Evolutionary conservation across 768 basidiomycete species (phyloP).

Genomic region (Kwoniella pini): DNA sequence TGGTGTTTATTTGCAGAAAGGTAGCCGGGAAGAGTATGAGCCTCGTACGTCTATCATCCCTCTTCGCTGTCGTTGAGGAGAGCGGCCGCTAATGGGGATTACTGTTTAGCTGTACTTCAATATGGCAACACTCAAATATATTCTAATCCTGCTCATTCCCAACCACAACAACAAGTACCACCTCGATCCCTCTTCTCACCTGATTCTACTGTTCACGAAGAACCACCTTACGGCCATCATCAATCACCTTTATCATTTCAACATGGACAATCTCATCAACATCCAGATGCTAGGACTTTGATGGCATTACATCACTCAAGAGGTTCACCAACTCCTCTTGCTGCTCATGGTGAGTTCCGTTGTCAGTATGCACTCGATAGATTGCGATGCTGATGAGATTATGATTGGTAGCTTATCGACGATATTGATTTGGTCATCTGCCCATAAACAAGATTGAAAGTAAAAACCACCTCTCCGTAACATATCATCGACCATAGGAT

Average conservation of each 20-base stretch:
- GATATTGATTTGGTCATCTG: constrained; percentile 24
- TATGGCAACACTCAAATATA: constrained; percentile 15
- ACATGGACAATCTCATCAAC: constrained; percentile 18
- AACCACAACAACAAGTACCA: constrained; percentile 13
- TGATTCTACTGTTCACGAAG: constrained; percentile 9
- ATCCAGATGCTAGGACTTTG: constrained; percentile 19
- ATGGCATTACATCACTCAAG: constrained; percentile 18
- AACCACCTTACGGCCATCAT: constrained; percentile 2
- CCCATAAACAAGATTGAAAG: too few species aligned
- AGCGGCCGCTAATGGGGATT: not conserved
- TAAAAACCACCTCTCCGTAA: too few species aligned
- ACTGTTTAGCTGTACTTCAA: constrained; percentile 9
- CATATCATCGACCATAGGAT: too few species aligned
- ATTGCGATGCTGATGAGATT: not conserved
- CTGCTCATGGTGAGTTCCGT: constrained; percentile 18
- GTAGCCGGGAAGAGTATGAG: constrained; percentile 29
- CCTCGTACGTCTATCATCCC: constrained; percentile 23
- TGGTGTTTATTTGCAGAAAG: constrained; percentile 9
- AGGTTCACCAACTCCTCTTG: constrained; percentile 17
- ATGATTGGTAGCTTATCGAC: constrained; percentile 22
- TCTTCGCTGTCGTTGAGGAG: too few species aligned
- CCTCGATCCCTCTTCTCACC: constrained; percentile 23
- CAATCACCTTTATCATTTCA: constrained; percentile 1
- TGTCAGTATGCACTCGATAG: not conserved
- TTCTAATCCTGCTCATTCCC: constrained; percentile 11